Evolutionary conservation across 148 eudicot species (phyloP).

Genomic region (Rhododendron vialii): DNA sequence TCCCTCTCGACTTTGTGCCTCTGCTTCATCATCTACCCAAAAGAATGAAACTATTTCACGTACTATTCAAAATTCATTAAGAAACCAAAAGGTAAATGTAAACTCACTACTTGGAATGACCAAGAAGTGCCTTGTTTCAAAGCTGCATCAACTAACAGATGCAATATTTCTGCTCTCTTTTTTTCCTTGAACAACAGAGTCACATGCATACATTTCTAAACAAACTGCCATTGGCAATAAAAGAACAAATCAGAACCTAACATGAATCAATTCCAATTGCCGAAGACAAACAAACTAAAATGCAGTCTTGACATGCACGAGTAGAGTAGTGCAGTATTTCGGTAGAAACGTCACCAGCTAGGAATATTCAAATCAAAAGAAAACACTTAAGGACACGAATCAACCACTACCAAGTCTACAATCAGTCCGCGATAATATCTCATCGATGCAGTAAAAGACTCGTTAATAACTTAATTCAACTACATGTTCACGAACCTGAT

Average conservation of each 20-base stretch:
- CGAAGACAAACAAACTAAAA: not conserved
- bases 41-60: constrained; percentile 9
- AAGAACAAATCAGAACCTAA: not conserved
- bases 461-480: not conserved
- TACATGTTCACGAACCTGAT: not conserved
- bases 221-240: not conserved
- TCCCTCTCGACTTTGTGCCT: constrained; percentile 97
- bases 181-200: not conserved
- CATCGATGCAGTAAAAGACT: not conserved
- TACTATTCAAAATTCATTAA: constrained; percentile 1
- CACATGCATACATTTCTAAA: not conserved
- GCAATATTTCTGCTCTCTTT: not conserved
- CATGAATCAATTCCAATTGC: not conserved
- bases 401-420: not conserved
- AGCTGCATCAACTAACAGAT: not conserved
- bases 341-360: not conserved
- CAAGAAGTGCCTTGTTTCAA: not conserved
- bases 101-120: not conserved
- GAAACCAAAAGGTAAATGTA: not conserved
- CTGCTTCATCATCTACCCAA: constrained; percentile 84
- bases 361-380: not conserved
- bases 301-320: not conserved
- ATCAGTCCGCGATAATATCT: not conserved
- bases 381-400: not conserved
- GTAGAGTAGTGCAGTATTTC: not conserved